Evolutionary conservation across 23 red algal genomes (phyloP).

Genomic region (Cyanidiococcus yangmingshanensis): DNA sequence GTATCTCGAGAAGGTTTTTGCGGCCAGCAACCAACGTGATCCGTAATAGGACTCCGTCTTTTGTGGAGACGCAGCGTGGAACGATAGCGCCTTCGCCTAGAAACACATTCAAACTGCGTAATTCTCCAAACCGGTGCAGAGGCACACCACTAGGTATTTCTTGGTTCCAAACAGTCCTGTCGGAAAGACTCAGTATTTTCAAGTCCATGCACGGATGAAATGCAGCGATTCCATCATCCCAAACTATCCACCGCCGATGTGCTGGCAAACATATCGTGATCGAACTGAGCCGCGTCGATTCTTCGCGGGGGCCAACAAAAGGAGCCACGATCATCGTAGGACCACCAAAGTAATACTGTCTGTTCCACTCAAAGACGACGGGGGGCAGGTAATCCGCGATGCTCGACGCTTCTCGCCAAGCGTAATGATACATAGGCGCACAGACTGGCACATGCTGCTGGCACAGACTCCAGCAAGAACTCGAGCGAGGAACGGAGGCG

Average conservation of each 20-base stretch:
- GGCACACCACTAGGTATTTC: not conserved
- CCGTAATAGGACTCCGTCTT: not conserved
- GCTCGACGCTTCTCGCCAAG: not conserved
- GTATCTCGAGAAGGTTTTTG: not conserved
- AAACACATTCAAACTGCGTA: conserved; percentile 1
- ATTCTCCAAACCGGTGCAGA: not conserved
- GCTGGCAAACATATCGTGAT: not conserved
- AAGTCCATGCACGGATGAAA: not conserved
- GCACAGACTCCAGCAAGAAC: conserved; percentile 7
- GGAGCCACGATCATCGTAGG: conserved; percentile 17
- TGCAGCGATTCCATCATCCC: not conserved
- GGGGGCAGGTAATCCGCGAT: not conserved
- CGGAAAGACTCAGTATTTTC: not conserved
- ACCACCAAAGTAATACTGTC: conserved; percentile 28
- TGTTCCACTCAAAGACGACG: not conserved
- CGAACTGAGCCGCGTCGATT: not conserved
- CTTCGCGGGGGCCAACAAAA: conserved; percentile 12
- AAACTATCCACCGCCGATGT: not conserved
- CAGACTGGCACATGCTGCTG: not conserved
- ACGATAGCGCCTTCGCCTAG: conserved; percentile 15
- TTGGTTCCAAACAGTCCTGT: not conserved
- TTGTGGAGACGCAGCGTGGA: not conserved
- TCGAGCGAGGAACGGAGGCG: not conserved
- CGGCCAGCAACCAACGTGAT: not conserved
- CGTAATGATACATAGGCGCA: conserved; percentile 18